phyloP scores from a whole-genome alignment of 345 rosid species.

The Raphanus sativus region DNA sequence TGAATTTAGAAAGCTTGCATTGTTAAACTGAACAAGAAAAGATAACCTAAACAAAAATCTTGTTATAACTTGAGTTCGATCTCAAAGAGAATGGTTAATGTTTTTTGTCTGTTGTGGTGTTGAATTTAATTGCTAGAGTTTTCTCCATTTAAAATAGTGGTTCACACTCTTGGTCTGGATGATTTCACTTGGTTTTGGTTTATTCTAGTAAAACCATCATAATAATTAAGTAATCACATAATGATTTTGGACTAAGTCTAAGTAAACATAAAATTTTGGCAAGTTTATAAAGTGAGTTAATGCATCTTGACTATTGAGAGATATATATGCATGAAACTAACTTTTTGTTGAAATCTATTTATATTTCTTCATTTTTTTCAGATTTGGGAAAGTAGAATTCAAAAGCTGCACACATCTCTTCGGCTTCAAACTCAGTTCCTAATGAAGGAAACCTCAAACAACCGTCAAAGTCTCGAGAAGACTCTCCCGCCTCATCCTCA shows the following conservation, averaged over 20 bases:
- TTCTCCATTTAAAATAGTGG: neutral
- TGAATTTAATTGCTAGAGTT: neutral
- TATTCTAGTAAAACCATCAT: neutral
- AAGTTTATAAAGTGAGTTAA: conserved; percentile 2
- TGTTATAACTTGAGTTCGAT: neutral
- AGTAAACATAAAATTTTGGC: neutral
- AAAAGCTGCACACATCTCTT: conserved; percentile 5
- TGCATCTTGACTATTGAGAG: conserved; percentile 8
- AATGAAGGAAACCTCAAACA: conserved; percentile 18
- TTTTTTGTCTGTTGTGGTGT: neutral
- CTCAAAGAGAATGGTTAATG: neutral
- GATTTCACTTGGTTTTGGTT: conserved; percentile 4
- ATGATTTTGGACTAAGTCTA: neutral
- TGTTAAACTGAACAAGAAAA: no score
- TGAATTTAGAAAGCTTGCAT: no score
- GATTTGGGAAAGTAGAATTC: neutral
- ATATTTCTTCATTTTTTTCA: neutral
- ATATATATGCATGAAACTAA: conserved; percentile 7
- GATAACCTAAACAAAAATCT: neutral
- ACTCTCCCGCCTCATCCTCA: conserved; percentile 56
- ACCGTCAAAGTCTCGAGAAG: conserved; percentile 1
- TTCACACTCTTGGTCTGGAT: neutral
- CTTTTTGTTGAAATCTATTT: neutral
- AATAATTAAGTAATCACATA: neutral
- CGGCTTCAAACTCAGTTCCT: conserved; percentile 24